Conservation (phyloP, 2,329 filamentous ascomycete genomes). For the Fusarium gaditjirri region DNA sequence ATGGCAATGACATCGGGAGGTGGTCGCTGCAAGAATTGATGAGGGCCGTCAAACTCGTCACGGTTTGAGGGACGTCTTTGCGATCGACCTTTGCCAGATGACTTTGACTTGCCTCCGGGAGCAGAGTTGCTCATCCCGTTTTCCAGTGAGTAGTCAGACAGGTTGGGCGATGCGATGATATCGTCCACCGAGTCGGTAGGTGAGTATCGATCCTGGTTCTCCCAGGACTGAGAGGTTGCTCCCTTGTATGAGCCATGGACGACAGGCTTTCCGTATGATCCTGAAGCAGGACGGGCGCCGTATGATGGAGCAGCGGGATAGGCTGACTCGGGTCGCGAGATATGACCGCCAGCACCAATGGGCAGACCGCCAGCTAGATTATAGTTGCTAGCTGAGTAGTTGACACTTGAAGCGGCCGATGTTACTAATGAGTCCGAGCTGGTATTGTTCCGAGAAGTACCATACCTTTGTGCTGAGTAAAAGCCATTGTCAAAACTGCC, state of each 20-base stretch:
- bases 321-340: slow-evolving; percentile 53
- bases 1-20: slow-evolving; percentile 76
- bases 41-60: slow-evolving; percentile 89
- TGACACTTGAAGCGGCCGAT: slow-evolving; percentile 54
- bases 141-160: slow-evolving; percentile 71
- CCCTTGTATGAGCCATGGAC: slow-evolving; percentile 54
- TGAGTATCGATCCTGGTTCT: slow-evolving; percentile 62
- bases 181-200: slow-evolving; percentile 69
- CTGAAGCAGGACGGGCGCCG: slow-evolving; percentile 55
- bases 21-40: slow-evolving; percentile 81
- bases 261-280: slow-evolving; percentile 49
- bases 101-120: slow-evolving; percentile 57
- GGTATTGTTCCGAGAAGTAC: slow-evolving; percentile 31
- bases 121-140: slow-evolving; percentile 56
- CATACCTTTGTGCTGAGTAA: slow-evolving; percentile 54
- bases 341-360: slow-evolving; percentile 50
- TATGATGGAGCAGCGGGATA: slow-evolving; percentile 55
- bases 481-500: slow-evolving; percentile 52
- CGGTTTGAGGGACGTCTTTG: slow-evolving; percentile 81
- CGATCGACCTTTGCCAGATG: slow-evolving; percentile 60
- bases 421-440: slow-evolving; percentile 48
- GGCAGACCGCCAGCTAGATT: slow-evolving; percentile 41
- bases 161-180: slow-evolving; percentile 65
- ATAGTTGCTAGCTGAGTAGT: slow-evolving; percentile 53
- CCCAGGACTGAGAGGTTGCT: slow-evolving; percentile 58